Conservation (phyloP, 306 rosid genomes). For the Cucumis cinereus region DNA sequence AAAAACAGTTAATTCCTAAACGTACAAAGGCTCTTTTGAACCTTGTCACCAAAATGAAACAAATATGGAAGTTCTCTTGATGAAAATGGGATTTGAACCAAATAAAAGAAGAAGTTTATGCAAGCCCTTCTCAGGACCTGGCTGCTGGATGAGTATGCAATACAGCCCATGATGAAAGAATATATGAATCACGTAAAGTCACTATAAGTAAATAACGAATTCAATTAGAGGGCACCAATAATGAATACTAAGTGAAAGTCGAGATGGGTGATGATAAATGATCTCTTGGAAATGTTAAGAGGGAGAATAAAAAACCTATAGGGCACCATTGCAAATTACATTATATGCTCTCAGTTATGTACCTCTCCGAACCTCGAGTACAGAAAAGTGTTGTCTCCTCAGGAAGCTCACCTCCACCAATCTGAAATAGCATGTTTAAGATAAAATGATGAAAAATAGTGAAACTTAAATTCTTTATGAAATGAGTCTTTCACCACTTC, state of each 20-base stretch:
- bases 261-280: not conserved
- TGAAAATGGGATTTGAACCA: not conserved
- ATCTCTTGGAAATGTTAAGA: not conserved
- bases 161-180: not conserved
- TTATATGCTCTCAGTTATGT: slow-evolving; percentile 28
- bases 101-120: not conserved
- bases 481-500: not conserved
- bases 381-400: slow-evolving; percentile 80
- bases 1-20: too few species aligned
- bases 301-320: not conserved
- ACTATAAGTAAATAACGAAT: not conserved
- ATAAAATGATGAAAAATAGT: slow-evolving; percentile 13
- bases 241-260: not conserved
- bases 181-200: not conserved
- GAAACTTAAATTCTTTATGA: not conserved
- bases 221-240: not conserved
- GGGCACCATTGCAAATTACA: slow-evolving; percentile 10
- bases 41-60: not conserved
- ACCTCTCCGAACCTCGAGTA: slow-evolving; percentile 86
- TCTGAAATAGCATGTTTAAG: slow-evolving; percentile 33
- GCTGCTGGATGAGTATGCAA: not conserved
- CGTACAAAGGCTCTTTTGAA: too few species aligned
- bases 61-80: not conserved
- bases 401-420: slow-evolving; percentile 93
- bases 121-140: not conserved